A percentile compares a stretch with the other conserved stretches of the same genome.
Conservation (phyloP, 2,329 filamentous ascomycete species). For the Sclerotiophoma versabilis region DNA sequence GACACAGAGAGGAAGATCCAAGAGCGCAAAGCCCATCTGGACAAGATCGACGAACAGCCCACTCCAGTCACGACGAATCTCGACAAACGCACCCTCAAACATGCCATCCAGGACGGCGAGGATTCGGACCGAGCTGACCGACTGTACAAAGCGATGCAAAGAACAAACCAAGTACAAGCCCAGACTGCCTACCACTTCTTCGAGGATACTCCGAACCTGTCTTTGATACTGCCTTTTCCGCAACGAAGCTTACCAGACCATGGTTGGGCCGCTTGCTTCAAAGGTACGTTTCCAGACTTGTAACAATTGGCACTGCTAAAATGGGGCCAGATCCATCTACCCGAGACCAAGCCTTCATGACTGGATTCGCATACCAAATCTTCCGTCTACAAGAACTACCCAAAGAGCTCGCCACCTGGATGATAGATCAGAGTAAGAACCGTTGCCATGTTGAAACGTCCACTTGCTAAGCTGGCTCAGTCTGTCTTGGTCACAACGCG, state of each 20-base stretch:
- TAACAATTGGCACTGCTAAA: conserved; percentile 15
- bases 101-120: conserved; percentile 69
- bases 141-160: conserved; percentile 63
- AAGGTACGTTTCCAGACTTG: conserved; percentile 25
- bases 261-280: conserved; percentile 43
- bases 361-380: conserved; percentile 52
- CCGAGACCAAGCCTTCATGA: conserved; percentile 51
- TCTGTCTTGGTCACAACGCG: conserved; percentile 41
- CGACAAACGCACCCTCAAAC: conserved; percentile 36
- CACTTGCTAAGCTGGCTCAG: conserved; percentile 29
- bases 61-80: conserved; percentile 14
- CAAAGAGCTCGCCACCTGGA: conserved; percentile 51
- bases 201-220: conserved; percentile 17
- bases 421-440: conserved; percentile 47
- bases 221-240: conserved; percentile 20
- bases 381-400: conserved; percentile 49
- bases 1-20: conserved; percentile 38
- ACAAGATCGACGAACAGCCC: conserved; percentile 25
- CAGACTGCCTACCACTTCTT: conserved; percentile 67
- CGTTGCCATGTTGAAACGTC: neutral
- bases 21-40: conserved; percentile 36
- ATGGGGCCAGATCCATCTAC: conserved; percentile 22
- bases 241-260: conserved; percentile 36
- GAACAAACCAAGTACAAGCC: conserved; percentile 65
- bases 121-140: conserved; percentile 68